A percentile compares a stretch with the other conserved stretches of the same genome.
Conservation (phyloP, 257 asterid genomes). For the Parsonsia alboflavescens region DNA sequence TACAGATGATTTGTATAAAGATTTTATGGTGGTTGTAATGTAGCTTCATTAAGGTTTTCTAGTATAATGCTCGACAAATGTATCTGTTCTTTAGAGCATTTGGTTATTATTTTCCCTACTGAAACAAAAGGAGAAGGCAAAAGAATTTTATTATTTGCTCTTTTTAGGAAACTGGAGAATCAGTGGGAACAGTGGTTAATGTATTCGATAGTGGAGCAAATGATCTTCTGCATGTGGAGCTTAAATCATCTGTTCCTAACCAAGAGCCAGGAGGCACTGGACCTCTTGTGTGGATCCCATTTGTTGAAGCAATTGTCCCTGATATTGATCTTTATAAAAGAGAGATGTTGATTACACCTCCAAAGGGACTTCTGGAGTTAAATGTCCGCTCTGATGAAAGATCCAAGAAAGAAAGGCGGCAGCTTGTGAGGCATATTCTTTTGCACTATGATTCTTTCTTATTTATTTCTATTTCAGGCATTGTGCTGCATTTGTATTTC, state of each 20-base stretch:
- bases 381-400: slow-evolving; percentile 71
- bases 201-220: slow-evolving; percentile 87
- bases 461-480: not conserved
- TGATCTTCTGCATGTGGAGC: slow-evolving; percentile 78
- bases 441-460: slow-evolving; percentile 14
- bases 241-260: slow-evolving; percentile 33
- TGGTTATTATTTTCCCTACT: not conserved
- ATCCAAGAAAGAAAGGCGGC: slow-evolving; percentile 97
- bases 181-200: slow-evolving; percentile 68
- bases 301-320: slow-evolving; percentile 92
- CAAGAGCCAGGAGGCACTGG: slow-evolving; percentile 43
- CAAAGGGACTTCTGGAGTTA: slow-evolving; percentile 86
- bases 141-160: not conserved
- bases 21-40: not conserved
- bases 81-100: not conserved
- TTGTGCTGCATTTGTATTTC: not conserved
- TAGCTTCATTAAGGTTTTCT: not conserved
- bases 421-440: slow-evolving; percentile 64
- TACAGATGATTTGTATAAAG: not conserved
- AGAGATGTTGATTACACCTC: slow-evolving; percentile 94
- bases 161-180: slow-evolving; percentile 65
- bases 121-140: not conserved
- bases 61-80: not conserved
- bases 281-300: slow-evolving; percentile 83
- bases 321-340: slow-evolving; percentile 57